Evolutionary conservation across 306 rosid genomes (phyloP), one percentile per base, ranked within the genome.

Genomic region (Vigna trinervia): DNA sequence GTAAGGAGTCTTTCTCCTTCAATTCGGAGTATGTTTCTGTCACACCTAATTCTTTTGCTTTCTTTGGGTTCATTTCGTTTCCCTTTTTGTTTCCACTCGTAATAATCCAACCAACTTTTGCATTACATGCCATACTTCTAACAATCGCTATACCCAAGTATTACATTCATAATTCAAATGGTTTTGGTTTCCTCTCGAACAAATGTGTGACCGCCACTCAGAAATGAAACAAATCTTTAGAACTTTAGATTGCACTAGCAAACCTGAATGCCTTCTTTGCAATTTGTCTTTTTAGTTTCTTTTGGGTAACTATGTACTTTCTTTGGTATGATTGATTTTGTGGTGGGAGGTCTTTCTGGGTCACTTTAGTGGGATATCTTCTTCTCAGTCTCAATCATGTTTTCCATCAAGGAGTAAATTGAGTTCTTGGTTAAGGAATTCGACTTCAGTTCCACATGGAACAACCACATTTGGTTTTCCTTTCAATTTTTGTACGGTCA

Each of bases 191-290:
- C 41, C 17, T 65, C 51, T 65, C 10, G 30, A 4, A 11, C 22
- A 9, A 65, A 19, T 19, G 17, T 45, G 36, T 66, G 8, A 46
- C 58, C 19, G 43, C 8, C 3, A 30, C 14, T 69, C 5, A 43
- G 38, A 45, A 45, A 36, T 43, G 71, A 67, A 67, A 45, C 7
- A 67, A 45, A 66, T 6, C 5, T 41, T 3, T 15, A 19, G 28
- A 19, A 41, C 14, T 45, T n/a, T 62, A 12, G 65, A 59, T 8
- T 47, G 61, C 39, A n/a, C 47, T 70, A 70, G 30, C 62, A 51
- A 70, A 32, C 32, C 48, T 9, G 48, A 70, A 51, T 50, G 53
- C 15, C 48, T 32, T 0, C 30, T 32, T 0, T 51, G 6, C 47
- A 28, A 51, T 70, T 8, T 70, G 10, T n/a, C 1, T 52, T 17